Conservation (phyloP, 2,329 filamentous ascomycete genomes). For the Metarhizium humberi region DNA sequence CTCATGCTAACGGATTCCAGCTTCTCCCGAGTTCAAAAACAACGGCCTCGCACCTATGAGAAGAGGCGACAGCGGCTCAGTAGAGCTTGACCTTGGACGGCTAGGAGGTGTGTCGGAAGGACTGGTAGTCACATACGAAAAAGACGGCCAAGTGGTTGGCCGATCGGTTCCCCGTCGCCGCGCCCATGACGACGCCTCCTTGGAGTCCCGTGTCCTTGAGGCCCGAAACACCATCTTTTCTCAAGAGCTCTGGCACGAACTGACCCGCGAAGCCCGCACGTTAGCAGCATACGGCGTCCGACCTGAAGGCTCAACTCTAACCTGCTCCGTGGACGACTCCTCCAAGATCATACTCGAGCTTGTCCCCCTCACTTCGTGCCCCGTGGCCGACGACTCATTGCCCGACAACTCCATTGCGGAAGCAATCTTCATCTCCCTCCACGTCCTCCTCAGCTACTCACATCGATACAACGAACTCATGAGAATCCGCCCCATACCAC, state of each 20-base stretch:
- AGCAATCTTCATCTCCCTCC: conserved; percentile 55
- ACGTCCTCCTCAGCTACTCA: conserved; percentile 68
- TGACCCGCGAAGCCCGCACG: conserved; percentile 70
- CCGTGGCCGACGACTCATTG: conserved; percentile 20
- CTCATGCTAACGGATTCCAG: conserved; percentile 23
- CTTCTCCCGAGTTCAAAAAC: conserved; percentile 49
- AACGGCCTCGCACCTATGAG: conserved; percentile 75
- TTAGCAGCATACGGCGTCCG: conserved; percentile 63
- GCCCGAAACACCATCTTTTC: conserved; percentile 73
- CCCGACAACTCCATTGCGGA: conserved; percentile 49
- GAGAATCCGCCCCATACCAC: conserved; percentile 48
- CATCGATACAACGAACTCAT: conserved; percentile 67
- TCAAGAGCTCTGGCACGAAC: conserved; percentile 84
- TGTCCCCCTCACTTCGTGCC: conserved; percentile 43
- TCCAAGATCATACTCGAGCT: conserved; percentile 58
- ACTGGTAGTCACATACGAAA: conserved; percentile 58
- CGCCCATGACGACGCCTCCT: conserved; percentile 38
- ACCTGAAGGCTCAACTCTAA: conserved; percentile 48
- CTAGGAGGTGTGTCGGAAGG: conserved; percentile 44
- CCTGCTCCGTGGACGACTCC: conserved; percentile 41
- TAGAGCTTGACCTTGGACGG: conserved; percentile 60
- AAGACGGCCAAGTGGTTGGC: conserved; percentile 49
- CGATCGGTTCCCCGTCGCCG: conserved; percentile 41
- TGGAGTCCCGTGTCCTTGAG: conserved; percentile 62
- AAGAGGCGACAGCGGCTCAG: conserved; percentile 62